phyloP scores from a whole-genome alignment of 148 eudicot species.

The Amaranthus palmeri region DNA sequence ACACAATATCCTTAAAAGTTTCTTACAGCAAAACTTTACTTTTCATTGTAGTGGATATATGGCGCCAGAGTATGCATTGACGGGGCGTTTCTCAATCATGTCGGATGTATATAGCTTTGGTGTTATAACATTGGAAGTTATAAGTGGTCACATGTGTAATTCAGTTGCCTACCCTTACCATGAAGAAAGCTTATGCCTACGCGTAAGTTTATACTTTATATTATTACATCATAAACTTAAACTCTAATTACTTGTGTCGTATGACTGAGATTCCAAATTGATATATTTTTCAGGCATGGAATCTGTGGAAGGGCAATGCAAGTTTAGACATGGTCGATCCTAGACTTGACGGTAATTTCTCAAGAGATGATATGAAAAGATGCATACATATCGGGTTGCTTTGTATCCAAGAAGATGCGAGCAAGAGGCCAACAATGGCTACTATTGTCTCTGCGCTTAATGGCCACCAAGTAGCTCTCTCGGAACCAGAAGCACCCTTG shows the following conservation, averaged over 20 bases:
- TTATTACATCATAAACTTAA: background rate
- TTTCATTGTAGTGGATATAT: constrained; percentile 45
- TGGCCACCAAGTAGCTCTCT: constrained; percentile 10
- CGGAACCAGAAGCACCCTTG: constrained; percentile 11
- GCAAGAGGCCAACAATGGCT: constrained; percentile 25
- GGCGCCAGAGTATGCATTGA: constrained; percentile 43
- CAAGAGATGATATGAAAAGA: constrained; percentile 2
- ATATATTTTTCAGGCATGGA: constrained; percentile 24
- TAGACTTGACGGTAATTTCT: constrained; percentile 1
- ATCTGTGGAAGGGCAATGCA: constrained; percentile 19
- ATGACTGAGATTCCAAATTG: background rate
- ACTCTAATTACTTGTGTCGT: background rate
- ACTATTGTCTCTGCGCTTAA: constrained; percentile 15
- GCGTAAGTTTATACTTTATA: background rate
- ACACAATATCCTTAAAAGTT: no score
- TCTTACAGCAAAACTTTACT: no score
- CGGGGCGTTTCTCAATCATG: constrained; percentile 34
- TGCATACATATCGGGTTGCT: constrained; percentile 28
- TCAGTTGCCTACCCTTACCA: background rate
- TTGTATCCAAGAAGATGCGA: constrained; percentile 25
- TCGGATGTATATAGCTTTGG: constrained; percentile 52
- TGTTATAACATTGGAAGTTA: constrained; percentile 40
- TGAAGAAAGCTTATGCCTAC: constrained; percentile 7
- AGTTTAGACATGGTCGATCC: constrained; percentile 18
- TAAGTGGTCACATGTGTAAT: constrained; percentile 31